phyloP scores from a whole-genome alignment of 805 yeast species.

The Lipomyces kockii region DNA sequence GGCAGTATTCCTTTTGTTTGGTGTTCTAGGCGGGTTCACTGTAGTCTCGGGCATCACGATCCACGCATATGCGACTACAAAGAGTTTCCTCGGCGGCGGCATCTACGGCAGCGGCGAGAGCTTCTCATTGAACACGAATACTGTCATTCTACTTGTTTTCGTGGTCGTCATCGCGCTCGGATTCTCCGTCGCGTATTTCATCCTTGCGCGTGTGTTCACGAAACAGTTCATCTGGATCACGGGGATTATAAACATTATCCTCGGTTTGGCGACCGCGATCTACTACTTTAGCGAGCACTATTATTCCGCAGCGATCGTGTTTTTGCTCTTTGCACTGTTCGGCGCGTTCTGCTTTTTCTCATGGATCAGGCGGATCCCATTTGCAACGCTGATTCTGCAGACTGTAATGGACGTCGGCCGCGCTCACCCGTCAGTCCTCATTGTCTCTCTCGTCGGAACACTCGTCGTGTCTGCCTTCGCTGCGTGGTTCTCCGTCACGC shows the following conservation, averaged over 20 bases:
- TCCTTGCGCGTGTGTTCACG: slow-evolving; percentile 68
- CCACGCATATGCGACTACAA: slow-evolving; percentile 62
- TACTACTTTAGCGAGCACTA: slow-evolving; percentile 69
- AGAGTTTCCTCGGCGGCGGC: slow-evolving; percentile 62
- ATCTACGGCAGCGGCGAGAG: slow-evolving; percentile 58
- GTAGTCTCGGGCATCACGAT: slow-evolving; percentile 72
- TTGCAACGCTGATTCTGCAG: slow-evolving; percentile 69
- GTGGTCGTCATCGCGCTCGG: slow-evolving; percentile 64
- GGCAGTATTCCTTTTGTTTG: slow-evolving; percentile 64
- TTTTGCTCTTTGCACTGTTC: slow-evolving; percentile 64
- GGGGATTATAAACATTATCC: slow-evolving; percentile 64
- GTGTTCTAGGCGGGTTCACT: slow-evolving; percentile 61
- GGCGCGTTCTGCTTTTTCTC: slow-evolving; percentile 76
- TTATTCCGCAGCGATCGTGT: slow-evolving; percentile 81
- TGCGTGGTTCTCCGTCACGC: slow-evolving; percentile 64
- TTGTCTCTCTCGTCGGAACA: slow-evolving; percentile 65
- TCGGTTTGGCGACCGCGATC: slow-evolving; percentile 78
- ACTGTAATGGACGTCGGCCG: slow-evolving; percentile 79
- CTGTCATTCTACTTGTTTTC: slow-evolving; percentile 71
- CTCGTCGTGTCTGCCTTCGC: slow-evolving; percentile 65
- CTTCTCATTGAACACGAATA: slow-evolving; percentile 75
- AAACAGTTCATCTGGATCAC: slow-evolving; percentile 69
- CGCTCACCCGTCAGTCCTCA: slow-evolving; percentile 68
- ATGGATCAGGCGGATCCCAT: slow-evolving; percentile 71
- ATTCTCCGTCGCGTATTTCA: slow-evolving; percentile 59